Base-by-base conservation (phyloP, 1,139 yeast species). In the Arxiozyma bovina region DNA sequence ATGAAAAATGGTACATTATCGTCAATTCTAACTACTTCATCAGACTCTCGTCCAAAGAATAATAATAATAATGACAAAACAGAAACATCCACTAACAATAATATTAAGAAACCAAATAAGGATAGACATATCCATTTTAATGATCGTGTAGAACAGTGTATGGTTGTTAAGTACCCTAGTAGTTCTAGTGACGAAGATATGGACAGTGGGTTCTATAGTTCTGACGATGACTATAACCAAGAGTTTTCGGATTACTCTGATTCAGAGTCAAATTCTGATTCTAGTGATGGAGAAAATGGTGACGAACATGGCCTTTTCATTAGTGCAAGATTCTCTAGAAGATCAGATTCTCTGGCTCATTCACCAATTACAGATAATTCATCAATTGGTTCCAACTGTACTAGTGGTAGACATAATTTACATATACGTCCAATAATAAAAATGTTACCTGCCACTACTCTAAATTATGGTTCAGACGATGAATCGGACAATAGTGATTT, bases 101-200 rank as follows among this genome's bases (percentile, higher is more conserved):
- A 43, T 43, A 23, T 38, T 11, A 47, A 47, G 34, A 52, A 52
- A 45, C 72, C 49, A 12, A 55, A 45, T 40, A 61, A 57, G 41
- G 58, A 59, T 50, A 65, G 93, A 58, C 93, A 79, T 61, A 90
- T 91, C 55, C 98, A 90, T 71, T 93, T 93, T 72, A 91, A 86
- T 66, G 95, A 89, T 65, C 82, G 90, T 56, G 99, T 93, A 30
- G 91, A 87, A 67, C 98, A 93, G 71, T 91, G 98, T 69, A 81
- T 87, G 57, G 89, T 95, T 0, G 68, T 88, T 21, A 82, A 82
- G 58, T 66, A 70, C 18, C 66, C 71, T 48, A 78, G 40, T 12
- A 23, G 38, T 23, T 18, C 25, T 15, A 12, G 18, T 23, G 22
- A 48, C 30, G 53, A 22, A 23, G 45, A 51, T 23, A 47, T 22